phyloP scores from a whole-genome alignment of 1,284 basidiomycete species.

The Singerocomus inundabilis region DNA sequence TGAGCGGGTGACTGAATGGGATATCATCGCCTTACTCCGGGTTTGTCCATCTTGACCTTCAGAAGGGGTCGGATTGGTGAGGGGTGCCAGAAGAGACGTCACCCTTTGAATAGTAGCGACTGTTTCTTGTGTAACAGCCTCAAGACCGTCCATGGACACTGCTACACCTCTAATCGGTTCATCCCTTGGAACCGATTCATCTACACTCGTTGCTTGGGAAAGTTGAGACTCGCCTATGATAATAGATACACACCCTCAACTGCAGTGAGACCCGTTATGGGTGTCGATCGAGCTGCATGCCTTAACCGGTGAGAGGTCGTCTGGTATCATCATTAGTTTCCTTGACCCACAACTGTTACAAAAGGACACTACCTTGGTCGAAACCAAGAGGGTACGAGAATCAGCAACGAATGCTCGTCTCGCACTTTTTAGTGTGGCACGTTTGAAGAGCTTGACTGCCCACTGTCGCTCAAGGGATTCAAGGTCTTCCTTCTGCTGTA shows the following conservation, averaged over 20 bases:
- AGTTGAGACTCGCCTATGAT: background rate
- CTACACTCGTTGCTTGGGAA: background rate
- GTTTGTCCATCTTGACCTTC: background rate
- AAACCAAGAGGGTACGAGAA: constrained; percentile 1
- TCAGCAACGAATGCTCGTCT: background rate
- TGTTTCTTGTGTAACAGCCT: too few species aligned
- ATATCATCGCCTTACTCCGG: background rate
- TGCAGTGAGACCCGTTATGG: background rate
- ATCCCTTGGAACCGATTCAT: too few species aligned
- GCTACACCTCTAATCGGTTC: too few species aligned
- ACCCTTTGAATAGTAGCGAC: too few species aligned
- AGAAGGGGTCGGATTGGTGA: background rate
- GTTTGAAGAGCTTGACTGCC: too few species aligned
- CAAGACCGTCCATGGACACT: too few species aligned
- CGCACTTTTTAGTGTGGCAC: background rate
- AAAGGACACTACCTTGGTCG: background rate
- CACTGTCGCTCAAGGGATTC: too few species aligned
- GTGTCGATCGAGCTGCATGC: background rate
- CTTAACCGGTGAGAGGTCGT: background rate
- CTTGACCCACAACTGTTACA: background rate
- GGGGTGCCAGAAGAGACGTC: background rate
- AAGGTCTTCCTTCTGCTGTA: background rate
- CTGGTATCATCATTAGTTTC: background rate
- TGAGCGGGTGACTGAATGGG: background rate
- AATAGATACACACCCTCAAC: background rate